Evolutionary conservation across 441 rosid species (phyloP).

Genomic region (Aquilaria agallochum): DNA sequence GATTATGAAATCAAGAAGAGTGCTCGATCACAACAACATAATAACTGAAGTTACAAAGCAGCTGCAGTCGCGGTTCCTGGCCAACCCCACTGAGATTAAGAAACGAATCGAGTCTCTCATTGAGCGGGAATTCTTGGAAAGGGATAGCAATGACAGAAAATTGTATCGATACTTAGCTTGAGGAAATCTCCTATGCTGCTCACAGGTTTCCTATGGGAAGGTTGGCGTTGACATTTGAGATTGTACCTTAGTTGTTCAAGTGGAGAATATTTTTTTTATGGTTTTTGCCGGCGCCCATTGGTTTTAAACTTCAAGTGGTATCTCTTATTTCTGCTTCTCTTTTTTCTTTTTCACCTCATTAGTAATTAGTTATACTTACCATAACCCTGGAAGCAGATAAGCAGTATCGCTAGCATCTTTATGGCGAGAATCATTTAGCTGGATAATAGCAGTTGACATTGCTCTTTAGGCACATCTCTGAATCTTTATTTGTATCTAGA

Average conservation of each 20-base stretch:
- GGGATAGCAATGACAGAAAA: slow-evolving; percentile 84
- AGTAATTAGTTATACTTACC: too few species aligned
- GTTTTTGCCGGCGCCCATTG: slow-evolving; percentile 25
- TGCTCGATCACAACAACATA: slow-evolving; percentile 88
- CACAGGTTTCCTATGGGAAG: slow-evolving; percentile 20
- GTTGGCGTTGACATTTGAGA: slow-evolving; percentile 26
- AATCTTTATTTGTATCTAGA: too few species aligned
- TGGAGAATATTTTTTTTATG: slow-evolving; percentile 26
- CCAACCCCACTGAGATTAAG: slow-evolving; percentile 93
- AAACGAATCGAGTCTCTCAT: slow-evolving; percentile 93
- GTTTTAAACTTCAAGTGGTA: slow-evolving; percentile 36
- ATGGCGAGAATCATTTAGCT: too few species aligned
- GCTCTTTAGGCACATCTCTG: too few species aligned
- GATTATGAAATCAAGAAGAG: slow-evolving; percentile 95
- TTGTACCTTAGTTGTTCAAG: slow-evolving; percentile 32
- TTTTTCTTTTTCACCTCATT: neutral
- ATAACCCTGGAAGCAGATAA: too few species aligned
- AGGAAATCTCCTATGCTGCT: slow-evolving; percentile 26
- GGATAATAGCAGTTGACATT: too few species aligned
- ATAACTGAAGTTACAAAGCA: slow-evolving; percentile 90
- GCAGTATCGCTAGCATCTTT: too few species aligned
- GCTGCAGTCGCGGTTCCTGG: slow-evolving; percentile 88
- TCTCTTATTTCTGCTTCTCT: slow-evolving; percentile 19
- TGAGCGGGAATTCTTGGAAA: slow-evolving; percentile 93
- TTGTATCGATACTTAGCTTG: slow-evolving; percentile 88